Evolutionary conservation across 306 rosid species (phyloP).

Genomic region (Acacia acuminata): DNA sequence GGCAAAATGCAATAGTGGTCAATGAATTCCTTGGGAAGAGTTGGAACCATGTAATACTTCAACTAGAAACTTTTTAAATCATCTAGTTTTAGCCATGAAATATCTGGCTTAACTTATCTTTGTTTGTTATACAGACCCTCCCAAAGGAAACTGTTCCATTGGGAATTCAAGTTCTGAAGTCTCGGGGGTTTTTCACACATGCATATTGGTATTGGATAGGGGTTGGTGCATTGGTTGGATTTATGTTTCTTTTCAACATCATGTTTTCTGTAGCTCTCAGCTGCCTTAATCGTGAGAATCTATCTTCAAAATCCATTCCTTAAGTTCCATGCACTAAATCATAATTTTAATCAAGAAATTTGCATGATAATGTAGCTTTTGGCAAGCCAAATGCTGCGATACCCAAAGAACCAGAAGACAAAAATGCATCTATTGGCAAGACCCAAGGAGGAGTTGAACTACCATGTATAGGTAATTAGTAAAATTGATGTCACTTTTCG

Average conservation of each 20-base stretch:
- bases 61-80: slow-evolving; percentile 2
- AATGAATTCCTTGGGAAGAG: slow-evolving; percentile 65
- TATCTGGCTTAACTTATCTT: not conserved
- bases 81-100: slow-evolving; percentile 4
- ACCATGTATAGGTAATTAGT: slow-evolving; percentile 33
- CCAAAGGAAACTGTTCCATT: slow-evolving; percentile 36
- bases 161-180: slow-evolving; percentile 48
- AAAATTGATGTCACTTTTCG: not conserved
- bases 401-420: slow-evolving; percentile 34
- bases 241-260: slow-evolving; percentile 37
- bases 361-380: slow-evolving; percentile 38
- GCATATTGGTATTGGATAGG: slow-evolving; percentile 72
- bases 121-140: slow-evolving; percentile 31
- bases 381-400: slow-evolving; percentile 38
- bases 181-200: slow-evolving; percentile 45
- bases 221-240: slow-evolving; percentile 47
- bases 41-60: slow-evolving; percentile 54
- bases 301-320: slow-evolving; percentile 23
- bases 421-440: slow-evolving; percentile 14
- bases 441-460: slow-evolving; percentile 25
- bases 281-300: slow-evolving; percentile 50
- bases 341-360: not conserved
- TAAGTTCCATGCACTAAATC: not conserved
- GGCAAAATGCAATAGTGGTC: slow-evolving; percentile 53
- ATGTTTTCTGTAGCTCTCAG: slow-evolving; percentile 41